Base-by-base conservation (phyloP, 208 protist genomes). In the Wallacemonas sp. region DNA sequence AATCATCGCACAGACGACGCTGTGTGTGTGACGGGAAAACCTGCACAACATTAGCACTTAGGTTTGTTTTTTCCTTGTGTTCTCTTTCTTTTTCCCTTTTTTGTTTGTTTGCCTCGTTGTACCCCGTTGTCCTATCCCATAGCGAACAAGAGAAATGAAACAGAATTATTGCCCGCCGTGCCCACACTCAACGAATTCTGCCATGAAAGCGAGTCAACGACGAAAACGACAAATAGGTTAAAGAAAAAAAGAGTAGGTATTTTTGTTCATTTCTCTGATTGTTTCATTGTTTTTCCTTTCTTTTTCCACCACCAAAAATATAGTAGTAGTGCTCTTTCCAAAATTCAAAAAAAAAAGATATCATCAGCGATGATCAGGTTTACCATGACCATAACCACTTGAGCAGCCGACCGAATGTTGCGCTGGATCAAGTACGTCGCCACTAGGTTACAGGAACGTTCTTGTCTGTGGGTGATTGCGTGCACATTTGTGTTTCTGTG, bases 191-290 rank as follows among this genome's bases (percentile, higher is more conserved):
- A 16, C n/a, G 44, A 49, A 22, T 10, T 49, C 12, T 23, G 44
- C 18, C 11, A 49, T 11, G 28, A 59, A 41, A 41, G 5, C 20
- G 18, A 41, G n/a, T 11, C 5, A 59, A 41, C 20, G 16, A 59
- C 3, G 18, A 41, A 42, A 42, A 26, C 20, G 26, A 32, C 25
- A 55, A 32, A 55, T 55, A 10, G 22, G 7, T 25, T 50, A 11
- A 10, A 32, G 31, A 22, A 55, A 59, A 42, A 28, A 25, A 59
- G 29, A 54, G 26, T 52, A 66, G 36, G 42, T 45, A 50, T 59
- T 59, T 55, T 31, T 46, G 32, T 68, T 68, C 42, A 57, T 68
- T 68, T 67, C 42, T 44, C n/a, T n/a, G n/a, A n/a, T n/a, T n/a
- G n/a, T n/a, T n/a, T n/a, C 3, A 26, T 49, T 46, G 36, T 20